Conservation (phyloP, 2,329 filamentous ascomycete species). For the Venturiaceae sp. region DNA sequence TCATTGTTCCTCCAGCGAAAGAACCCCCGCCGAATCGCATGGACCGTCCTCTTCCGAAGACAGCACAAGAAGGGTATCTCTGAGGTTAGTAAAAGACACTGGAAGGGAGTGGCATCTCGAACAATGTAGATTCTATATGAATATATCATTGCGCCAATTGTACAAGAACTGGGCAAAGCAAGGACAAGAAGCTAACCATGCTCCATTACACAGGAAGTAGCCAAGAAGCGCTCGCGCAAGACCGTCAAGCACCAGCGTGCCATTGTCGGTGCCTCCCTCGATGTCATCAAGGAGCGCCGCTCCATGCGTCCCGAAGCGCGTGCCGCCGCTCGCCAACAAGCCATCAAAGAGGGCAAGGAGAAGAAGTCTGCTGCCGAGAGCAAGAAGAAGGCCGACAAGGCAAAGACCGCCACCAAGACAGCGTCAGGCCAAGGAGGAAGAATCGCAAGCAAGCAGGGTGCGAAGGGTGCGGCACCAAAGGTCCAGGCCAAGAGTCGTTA, state of each 20-base stretch:
- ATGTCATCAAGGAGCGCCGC: slow-evolving; percentile 99
- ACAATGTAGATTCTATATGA: neutral
- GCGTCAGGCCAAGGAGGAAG: slow-evolving; percentile 69
- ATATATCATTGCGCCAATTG: neutral
- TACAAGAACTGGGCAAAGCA: neutral
- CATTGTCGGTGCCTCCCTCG: slow-evolving; percentile 97
- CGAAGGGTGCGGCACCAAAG: slow-evolving; percentile 60
- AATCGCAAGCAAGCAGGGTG: slow-evolving; percentile 93
- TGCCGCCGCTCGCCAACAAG: slow-evolving; percentile 75
- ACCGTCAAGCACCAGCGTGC: slow-evolving; percentile 98
- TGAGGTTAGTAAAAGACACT: slow-evolving; percentile 64
- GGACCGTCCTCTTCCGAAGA: slow-evolving; percentile 96
- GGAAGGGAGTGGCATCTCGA: neutral
- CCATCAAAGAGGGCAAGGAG: slow-evolving; percentile 97
- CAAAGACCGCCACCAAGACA: slow-evolving; percentile 69
- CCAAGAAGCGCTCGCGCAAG: slow-evolving; percentile 98
- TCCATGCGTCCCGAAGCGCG: slow-evolving; percentile 91
- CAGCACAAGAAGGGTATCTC: slow-evolving; percentile 99
- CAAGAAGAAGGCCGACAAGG: slow-evolving; percentile 99
- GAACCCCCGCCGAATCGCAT: slow-evolving; percentile 99
- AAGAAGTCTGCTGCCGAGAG: slow-evolving; percentile 85
- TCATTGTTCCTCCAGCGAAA: slow-evolving; percentile 99
- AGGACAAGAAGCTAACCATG: neutral
- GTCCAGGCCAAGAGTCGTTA: slow-evolving; percentile 1
- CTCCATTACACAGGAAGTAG: slow-evolving; percentile 64